phyloP scores from a whole-genome alignment of 768 basidiomycete species.

The Lyophyllum shimeji region DNA sequence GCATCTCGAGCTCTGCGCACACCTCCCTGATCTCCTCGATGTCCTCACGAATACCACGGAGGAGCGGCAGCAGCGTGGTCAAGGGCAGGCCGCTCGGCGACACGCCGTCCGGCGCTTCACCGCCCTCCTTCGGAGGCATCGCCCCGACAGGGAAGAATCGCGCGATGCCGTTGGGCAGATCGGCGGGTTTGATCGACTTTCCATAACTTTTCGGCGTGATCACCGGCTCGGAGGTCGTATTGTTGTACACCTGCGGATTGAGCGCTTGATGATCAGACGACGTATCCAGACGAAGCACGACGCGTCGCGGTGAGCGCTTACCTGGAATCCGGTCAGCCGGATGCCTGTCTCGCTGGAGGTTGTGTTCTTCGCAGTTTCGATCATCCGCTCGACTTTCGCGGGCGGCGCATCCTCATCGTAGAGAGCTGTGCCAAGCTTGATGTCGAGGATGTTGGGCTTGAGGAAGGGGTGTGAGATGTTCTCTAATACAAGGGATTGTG shows the following conservation, averaged over 20 bases:
- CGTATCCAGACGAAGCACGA: background rate
- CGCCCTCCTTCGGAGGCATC: constrained; percentile 1
- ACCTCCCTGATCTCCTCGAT: constrained; percentile 49
- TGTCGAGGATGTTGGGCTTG: constrained; percentile 86
- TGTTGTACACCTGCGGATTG: constrained; percentile 68
- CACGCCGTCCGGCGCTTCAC: background rate
- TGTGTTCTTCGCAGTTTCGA: constrained; percentile 61
- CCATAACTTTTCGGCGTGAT: constrained; percentile 77
- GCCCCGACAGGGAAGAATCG: constrained; percentile 71
- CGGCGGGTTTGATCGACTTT: constrained; percentile 62
- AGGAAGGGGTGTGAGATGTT: constrained; percentile 74
- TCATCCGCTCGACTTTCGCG: constrained; percentile 82
- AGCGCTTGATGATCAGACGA: constrained; percentile 1
- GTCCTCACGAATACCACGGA: constrained; percentile 53
- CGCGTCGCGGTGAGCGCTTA: constrained; percentile 28
- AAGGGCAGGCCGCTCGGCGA: constrained; percentile 54
- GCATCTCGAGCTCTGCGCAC: constrained; percentile 57
- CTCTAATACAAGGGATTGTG: constrained; percentile 81
- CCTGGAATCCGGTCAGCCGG: constrained; percentile 89
- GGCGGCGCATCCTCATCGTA: constrained; percentile 65
- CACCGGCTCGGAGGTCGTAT: constrained; percentile 51
- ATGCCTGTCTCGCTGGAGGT: constrained; percentile 79
- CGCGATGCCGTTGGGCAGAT: constrained; percentile 75
- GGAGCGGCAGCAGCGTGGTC: constrained; percentile 52
- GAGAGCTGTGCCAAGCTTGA: constrained; percentile 92